Percentiles rank a stretch among this genome's conserved stretches.
Evolutionary conservation across 345 rosid genomes (phyloP).

Genomic region (Trapa incisa): DNA sequence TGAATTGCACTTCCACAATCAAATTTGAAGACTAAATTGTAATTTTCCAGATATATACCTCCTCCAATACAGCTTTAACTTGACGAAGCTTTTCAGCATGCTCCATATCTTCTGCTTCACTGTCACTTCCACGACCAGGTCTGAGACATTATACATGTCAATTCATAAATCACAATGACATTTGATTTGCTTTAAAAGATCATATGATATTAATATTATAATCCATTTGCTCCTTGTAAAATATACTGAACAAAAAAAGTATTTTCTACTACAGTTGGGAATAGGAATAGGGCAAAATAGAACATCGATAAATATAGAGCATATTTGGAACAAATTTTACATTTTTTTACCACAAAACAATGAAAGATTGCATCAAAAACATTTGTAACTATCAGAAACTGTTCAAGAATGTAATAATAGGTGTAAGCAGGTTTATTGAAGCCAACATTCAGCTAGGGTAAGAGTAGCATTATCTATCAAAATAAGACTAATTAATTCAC

Average conservation of each 20-base stretch:
- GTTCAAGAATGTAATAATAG: background rate
- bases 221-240: background rate
- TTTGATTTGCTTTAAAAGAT: background rate
- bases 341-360: background rate
- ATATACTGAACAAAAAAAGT: background rate
- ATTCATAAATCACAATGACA: background rate
- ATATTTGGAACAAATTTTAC: background rate
- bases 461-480: background rate
- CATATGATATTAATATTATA: background rate
- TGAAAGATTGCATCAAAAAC: background rate
- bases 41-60: slow-evolving; percentile 28
- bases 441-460: background rate
- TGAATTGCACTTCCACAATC: background rate
- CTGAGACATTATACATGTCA: slow-evolving; percentile 18
- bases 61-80: slow-evolving; percentile 98
- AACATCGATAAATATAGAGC: background rate
- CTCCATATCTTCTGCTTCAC: slow-evolving; percentile 96
- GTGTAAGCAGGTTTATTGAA: background rate
- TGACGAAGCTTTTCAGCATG: slow-evolving; percentile 99
- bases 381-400: background rate
- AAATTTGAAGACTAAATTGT: background rate
- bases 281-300: too few relatives aligned
- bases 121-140: slow-evolving; percentile 90
- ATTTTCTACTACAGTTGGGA: background rate
- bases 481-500: background rate